Conservation (phyloP, 2,329 filamentous ascomycete species). For the Colletotrichum melonis region DNA sequence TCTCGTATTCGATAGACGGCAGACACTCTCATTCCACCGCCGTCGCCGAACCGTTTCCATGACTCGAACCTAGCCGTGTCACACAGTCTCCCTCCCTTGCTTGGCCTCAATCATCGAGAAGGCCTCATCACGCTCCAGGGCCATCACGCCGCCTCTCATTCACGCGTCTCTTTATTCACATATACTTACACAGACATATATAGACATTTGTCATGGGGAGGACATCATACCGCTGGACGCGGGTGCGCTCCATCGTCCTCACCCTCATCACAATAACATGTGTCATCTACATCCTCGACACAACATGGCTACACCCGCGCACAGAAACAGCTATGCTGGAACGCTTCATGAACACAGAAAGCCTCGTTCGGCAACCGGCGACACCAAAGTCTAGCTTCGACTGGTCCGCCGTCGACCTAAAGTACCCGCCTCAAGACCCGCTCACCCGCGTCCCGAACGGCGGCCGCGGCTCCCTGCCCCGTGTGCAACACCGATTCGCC, state of each 20-base stretch:
- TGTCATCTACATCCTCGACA: constrained; percentile 21
- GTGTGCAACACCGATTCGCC: constrained; percentile 49
- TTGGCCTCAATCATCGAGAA: not conserved
- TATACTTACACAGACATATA: not conserved
- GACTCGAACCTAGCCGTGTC: not conserved
- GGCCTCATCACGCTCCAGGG: not conserved
- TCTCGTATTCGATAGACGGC: not conserved
- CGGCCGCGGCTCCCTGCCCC: constrained; percentile 41
- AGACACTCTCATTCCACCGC: not conserved
- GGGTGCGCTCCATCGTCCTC: constrained; percentile 21
- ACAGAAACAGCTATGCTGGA: constrained; percentile 39
- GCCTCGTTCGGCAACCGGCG: constrained; percentile 21
- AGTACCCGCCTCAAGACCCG: constrained; percentile 39
- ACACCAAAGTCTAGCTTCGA: constrained; percentile 48
- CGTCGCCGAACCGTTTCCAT: not conserved
- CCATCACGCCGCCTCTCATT: not conserved
- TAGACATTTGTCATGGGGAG: not conserved
- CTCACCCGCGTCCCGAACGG: constrained; percentile 40
- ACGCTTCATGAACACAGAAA: constrained; percentile 45
- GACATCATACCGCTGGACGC: constrained; percentile 20
- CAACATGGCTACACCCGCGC: not conserved
- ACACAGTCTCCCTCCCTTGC: not conserved
- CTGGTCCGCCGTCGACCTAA: constrained; percentile 46
- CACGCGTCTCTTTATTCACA: not conserved
- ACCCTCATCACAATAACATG: not conserved